Conservation (phyloP, 164 flowering plant species). For the Warburgia ugandensis region DNA sequence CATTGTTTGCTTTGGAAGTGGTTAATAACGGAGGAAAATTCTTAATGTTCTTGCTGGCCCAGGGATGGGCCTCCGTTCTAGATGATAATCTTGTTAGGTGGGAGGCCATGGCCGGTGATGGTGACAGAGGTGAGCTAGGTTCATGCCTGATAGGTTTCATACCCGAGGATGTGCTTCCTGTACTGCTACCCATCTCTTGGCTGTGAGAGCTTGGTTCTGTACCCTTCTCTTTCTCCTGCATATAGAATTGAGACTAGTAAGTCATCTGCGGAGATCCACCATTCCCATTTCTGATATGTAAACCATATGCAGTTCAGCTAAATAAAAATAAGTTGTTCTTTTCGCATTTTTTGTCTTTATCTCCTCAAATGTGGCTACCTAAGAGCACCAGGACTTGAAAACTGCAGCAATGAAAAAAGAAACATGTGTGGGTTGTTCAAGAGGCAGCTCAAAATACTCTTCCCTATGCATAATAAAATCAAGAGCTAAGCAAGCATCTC, state of each 20-base stretch:
- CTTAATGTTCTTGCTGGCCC: constrained; percentile 46
- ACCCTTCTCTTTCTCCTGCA: constrained; percentile 28
- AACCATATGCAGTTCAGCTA: too few species aligned
- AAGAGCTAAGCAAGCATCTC: too few species aligned
- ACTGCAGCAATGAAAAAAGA: too few species aligned
- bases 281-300: background rate
- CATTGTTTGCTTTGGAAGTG: constrained; percentile 29
- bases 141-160: constrained; percentile 12
- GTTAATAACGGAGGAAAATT: constrained; percentile 33
- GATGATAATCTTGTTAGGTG: constrained; percentile 17
- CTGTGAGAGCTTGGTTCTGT: constrained; percentile 13
- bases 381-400: too few species aligned
- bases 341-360: too few species aligned
- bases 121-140: constrained; percentile 18
- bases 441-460: too few species aligned
- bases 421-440: too few species aligned
- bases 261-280: background rate
- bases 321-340: too few species aligned
- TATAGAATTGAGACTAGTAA: background rate
- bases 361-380: too few species aligned
- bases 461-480: too few species aligned
- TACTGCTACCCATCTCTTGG: constrained; percentile 27
- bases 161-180: constrained; percentile 32
- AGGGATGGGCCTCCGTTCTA: constrained; percentile 51
- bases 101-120: constrained; percentile 25